These are phyloP conservation scores for Elasticomyces elasticus DNA, from an alignment of 495 filamentous ascomycete species.

Conservation along the genomic window DNA sequence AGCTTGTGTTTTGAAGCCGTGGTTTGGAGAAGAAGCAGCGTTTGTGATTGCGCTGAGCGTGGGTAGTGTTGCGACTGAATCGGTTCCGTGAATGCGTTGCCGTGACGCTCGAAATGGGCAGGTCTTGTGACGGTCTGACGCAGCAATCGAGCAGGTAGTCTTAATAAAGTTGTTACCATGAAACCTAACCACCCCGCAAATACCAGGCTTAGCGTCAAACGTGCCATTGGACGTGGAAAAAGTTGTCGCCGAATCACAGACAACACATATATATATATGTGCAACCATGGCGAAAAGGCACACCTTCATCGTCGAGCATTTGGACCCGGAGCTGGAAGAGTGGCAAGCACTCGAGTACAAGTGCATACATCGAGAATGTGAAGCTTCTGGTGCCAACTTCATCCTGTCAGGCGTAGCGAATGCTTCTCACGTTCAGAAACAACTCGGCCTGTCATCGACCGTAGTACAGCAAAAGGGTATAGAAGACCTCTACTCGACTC, in stretches of 20 bases:
- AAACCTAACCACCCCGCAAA: not conserved
- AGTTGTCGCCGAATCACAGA: not conserved
- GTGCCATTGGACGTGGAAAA: slow-evolving; percentile 2
- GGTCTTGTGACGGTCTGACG: not conserved
- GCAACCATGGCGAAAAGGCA: not conserved
- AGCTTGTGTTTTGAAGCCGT: no score
- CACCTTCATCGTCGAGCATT: slow-evolving; percentile 77
- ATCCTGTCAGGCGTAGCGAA: slow-evolving; percentile 61
- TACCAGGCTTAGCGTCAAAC: not conserved
- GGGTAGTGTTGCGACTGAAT: not conserved
- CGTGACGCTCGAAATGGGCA: no score
- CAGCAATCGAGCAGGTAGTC: not conserved
- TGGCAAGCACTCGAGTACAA: slow-evolving; percentile 91
- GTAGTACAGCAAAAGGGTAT: slow-evolving; percentile 56
- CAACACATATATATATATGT: no score
- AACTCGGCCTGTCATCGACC: slow-evolving; percentile 21
- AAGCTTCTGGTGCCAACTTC: slow-evolving; percentile 47
- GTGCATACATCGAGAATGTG: slow-evolving; percentile 71
- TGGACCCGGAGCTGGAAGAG: slow-evolving; percentile 83
- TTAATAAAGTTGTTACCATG: not conserved
- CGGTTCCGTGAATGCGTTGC: not conserved
- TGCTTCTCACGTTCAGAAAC: slow-evolving; percentile 24
- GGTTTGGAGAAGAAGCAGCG: no score
- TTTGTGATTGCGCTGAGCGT: no score
- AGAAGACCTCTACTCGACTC: slow-evolving; percentile 55